A percentile compares a stretch with the other conserved stretches of the same genome.
phyloP scores from a whole-genome alignment of 345 rosid species.

The Melastoma malabathricum region DNA sequence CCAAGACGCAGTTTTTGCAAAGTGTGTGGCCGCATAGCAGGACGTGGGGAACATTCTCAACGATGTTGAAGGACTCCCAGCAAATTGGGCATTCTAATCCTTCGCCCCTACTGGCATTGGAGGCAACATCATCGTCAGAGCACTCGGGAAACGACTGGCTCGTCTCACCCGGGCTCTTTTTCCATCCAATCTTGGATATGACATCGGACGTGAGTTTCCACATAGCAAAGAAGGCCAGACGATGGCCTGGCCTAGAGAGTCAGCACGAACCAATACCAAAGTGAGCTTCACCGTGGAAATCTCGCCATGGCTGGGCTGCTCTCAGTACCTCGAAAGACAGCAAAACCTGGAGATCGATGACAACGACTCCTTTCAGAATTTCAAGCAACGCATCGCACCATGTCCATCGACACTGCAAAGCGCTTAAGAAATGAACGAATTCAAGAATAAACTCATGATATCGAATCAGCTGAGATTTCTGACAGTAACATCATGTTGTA shows the following conservation, averaged over 20 bases:
- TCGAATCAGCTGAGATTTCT: too few species aligned
- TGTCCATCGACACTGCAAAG: too few species aligned
- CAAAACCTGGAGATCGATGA: too few species aligned
- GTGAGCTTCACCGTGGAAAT: too few species aligned
- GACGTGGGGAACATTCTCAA: constrained; percentile 32
- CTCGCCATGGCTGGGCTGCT: too few species aligned
- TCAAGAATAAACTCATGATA: too few species aligned
- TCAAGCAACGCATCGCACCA: too few species aligned
- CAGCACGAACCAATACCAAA: background rate
- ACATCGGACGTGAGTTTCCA: constrained; percentile 17
- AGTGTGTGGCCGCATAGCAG: constrained; percentile 36
- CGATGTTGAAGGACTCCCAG: constrained; percentile 38
- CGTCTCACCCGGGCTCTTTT: constrained; percentile 11
- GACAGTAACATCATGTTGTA: too few species aligned
- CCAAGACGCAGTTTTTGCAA: constrained; percentile 29
- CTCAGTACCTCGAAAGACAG: too few species aligned
- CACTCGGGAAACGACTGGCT: constrained; percentile 18
- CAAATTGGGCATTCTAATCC: constrained; percentile 38
- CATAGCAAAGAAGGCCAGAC: constrained; percentile 3
- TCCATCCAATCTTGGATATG: constrained; percentile 13
- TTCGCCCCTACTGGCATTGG: constrained; percentile 18
- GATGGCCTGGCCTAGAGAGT: background rate
- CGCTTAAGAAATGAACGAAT: too few species aligned
- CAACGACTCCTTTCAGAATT: too few species aligned
- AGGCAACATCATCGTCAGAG: constrained; percentile 24